These are phyloP conservation scores for Nicotiana otophora DNA, from an alignment of 257 asterid species.

Conservation along the genomic window DNA sequence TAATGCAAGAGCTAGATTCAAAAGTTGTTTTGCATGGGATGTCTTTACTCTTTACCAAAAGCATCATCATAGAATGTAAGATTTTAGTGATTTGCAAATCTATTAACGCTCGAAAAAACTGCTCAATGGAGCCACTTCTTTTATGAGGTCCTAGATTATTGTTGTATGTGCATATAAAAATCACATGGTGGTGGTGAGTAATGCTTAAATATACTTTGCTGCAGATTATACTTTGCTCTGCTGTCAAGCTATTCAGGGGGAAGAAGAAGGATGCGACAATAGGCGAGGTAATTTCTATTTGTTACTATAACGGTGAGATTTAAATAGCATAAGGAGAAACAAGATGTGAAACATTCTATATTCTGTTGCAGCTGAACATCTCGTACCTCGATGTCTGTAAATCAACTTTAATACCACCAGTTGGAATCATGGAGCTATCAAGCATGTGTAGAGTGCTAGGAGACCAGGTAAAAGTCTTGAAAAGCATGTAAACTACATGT, in stretches of 20 bases:
- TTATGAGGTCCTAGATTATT: not conserved
- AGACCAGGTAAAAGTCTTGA: conserved; percentile 63
- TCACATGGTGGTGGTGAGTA: not conserved
- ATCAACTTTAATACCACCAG: conserved; percentile 73
- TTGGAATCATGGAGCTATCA: conserved; percentile 72
- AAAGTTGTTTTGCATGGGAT: not conserved
- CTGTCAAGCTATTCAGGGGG: conserved; percentile 80
- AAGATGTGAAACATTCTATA: not conserved
- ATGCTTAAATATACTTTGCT: conserved; percentile 7
- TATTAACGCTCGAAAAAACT: not conserved
- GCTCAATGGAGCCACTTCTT: not conserved
- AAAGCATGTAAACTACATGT: not conserved
- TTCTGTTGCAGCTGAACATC: conserved; percentile 59
- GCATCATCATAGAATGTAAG: not conserved
- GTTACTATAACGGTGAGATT: not conserved
- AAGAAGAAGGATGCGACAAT: conserved; percentile 81
- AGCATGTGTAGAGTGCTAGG: conserved; percentile 83
- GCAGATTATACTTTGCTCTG: conserved; percentile 93
- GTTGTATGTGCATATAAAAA: not conserved
- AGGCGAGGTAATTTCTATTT: conserved; percentile 58
- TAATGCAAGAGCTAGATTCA: not conserved
- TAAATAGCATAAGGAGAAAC: not conserved
- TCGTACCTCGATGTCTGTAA: conserved; percentile 69
- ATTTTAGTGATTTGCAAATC: not conserved
- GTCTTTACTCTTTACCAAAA: not conserved